Conservation (phyloP, 2,329 filamentous ascomycete genomes). For the Fusarium tricinctum region DNA sequence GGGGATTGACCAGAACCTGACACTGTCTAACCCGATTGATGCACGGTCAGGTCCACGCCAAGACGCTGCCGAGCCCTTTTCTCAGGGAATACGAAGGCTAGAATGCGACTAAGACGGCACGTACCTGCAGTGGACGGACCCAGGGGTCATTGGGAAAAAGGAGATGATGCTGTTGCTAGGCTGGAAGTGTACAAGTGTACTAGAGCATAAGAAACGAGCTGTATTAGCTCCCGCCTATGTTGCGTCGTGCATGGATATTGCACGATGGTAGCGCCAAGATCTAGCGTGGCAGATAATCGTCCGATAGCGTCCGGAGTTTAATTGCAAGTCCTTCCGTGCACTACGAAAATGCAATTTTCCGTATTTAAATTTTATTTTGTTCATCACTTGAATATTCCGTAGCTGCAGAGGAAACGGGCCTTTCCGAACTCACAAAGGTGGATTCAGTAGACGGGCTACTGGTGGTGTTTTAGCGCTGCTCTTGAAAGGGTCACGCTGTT, state of each 20-base stretch:
- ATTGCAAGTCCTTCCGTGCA: neutral
- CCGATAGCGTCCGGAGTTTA: neutral
- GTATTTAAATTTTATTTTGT: neutral
- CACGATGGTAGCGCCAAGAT: neutral
- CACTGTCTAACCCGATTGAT: constrained; percentile 12
- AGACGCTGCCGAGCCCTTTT: neutral
- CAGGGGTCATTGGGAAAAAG: neutral
- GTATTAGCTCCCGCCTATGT: constrained; percentile 1
- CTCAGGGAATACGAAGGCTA: constrained; percentile 4
- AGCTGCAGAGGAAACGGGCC: too few relatives aligned
- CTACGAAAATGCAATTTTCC: neutral
- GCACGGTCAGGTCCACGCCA: constrained; percentile 1
- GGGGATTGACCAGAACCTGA: constrained; percentile 28
- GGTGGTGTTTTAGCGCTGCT: too few relatives aligned
- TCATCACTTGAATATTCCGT: neutral
- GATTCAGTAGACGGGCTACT: too few relatives aligned
- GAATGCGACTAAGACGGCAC: constrained; percentile 14
- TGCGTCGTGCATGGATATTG: constrained; percentile 11
- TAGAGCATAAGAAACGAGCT: neutral
- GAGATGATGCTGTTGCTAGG: neutral
- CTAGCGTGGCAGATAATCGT: neutral
- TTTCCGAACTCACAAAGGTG: too few relatives aligned
- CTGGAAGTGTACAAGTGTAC: too few relatives aligned
- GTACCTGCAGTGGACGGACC: neutral
- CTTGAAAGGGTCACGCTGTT: too few relatives aligned